These are phyloP conservation scores for Tylopilus vinaceipallidus DNA, from an alignment of 768 basidiomycete species.

Conservation along the genomic window DNA sequence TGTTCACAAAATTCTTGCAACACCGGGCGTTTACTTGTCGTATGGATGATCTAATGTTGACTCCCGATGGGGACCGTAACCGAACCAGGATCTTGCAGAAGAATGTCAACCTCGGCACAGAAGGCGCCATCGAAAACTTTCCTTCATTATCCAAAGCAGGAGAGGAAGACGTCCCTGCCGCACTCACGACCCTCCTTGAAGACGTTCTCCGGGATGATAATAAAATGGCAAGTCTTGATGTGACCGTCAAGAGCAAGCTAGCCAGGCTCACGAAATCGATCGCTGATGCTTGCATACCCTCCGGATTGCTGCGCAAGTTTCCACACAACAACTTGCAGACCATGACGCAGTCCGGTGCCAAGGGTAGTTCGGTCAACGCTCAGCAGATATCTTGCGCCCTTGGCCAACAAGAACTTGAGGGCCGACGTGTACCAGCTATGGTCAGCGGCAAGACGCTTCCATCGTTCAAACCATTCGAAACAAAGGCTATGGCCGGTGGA, in stretches of 20 bases:
- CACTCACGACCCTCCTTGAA: conserved; percentile 70
- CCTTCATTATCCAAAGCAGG: conserved; percentile 61
- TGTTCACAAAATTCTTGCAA: conserved; percentile 97
- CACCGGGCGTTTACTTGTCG: conserved; percentile 97
- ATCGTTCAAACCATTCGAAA: conserved; percentile 95
- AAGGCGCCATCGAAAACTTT: conserved; percentile 88
- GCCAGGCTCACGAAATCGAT: conserved; percentile 87
- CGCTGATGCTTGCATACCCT: conserved; percentile 83
- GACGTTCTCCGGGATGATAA: conserved; percentile 93
- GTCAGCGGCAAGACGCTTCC: conserved; percentile 98
- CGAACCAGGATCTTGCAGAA: conserved; percentile 66
- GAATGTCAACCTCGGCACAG: conserved; percentile 73
- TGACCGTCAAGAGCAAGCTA: conserved; percentile 84
- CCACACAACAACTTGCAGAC: conserved; percentile 99
- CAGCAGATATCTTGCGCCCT: conserved; percentile 97
- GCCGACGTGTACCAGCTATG: conserved; percentile 98
- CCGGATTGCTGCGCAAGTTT: conserved; percentile 87
- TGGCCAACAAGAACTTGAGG: conserved; percentile 97
- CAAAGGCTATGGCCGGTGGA: conserved; percentile 96
- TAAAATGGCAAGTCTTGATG: conserved; percentile 96
- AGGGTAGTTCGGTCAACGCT: conserved; percentile 96
- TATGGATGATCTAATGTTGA: conserved; percentile 96
- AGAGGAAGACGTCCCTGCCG: conserved; percentile 51
- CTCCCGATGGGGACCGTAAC: conserved; percentile 70
- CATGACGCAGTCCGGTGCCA: conserved; percentile 98